Evolutionary conservation across 2,329 filamentous ascomycete genomes (phyloP), one percentile per base, ranked within the genome.

Genomic region (Juglanconis oblonga): DNA sequence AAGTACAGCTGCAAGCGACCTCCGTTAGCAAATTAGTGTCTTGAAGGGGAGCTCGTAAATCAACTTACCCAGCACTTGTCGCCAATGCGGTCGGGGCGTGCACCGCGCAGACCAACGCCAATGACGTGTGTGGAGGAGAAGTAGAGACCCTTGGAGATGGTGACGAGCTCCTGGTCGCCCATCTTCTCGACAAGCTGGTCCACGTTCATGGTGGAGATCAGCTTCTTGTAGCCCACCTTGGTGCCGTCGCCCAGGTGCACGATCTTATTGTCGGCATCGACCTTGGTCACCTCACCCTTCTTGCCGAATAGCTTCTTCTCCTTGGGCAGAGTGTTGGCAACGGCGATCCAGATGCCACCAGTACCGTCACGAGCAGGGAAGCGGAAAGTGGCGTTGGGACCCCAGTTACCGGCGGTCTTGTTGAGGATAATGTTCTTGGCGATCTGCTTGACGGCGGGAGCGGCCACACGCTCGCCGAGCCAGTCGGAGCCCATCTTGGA

Each of bases 121-220:
- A 99, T 90, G 71, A 99, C 94, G 79, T 99, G 95, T 59, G 95
- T 99, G 69, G 90, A 93, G 56, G 93, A 97, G 84, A 96, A 99
- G 86, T 88, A 98, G 59, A 99, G 88, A 64, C 88, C 89, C 84
- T 97, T 97, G 81, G 88, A 91, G 68, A 96, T 84, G 66, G 79
- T 83, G 66, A 92, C 80, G 66, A 98, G 85, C 78, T 96, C 89
- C 76, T 92, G 80, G 79, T 97, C 90, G 69, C 87, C 91, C 85
- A 99, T 96, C 70, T 85, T 82, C 79, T 96, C 88, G 49, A 89
- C 92, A 32, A 99, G 85, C 69, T 87, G 83, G 79, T 99, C 95
- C 50, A 98, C 90, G 55, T 91, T 88, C 94, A 99, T 99, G 74
- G 95, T 99, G 78, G 87, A 95, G 78, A 99, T 80, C 60, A 99